phyloP scores from a whole-genome alignment of 768 basidiomycete genomes.

The Tulasnella sp. region DNA sequence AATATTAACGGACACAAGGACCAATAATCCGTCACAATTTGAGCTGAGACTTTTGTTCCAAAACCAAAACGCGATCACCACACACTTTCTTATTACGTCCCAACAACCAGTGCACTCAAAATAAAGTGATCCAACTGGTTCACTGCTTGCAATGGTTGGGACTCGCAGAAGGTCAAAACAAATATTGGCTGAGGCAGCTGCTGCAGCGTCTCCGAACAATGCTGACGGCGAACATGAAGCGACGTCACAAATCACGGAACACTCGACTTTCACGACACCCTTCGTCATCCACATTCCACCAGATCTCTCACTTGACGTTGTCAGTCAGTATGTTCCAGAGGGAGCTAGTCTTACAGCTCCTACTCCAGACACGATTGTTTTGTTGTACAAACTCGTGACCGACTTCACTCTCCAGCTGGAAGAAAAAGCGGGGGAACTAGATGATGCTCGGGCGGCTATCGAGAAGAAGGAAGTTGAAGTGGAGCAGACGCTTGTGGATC shows the following conservation, averaged over 20 bases:
- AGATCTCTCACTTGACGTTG: conserved; percentile 4
- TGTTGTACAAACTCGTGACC: conserved; percentile 49
- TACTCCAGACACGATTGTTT: conserved; percentile 44
- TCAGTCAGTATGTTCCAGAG: conserved; percentile 2
- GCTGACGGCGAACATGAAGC: background rate
- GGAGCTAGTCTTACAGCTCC: conserved; percentile 37
- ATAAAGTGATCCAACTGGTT: too few species aligned
- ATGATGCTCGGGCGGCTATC: conserved; percentile 52
- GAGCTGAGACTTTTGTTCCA: too few species aligned
- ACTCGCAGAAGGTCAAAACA: background rate
- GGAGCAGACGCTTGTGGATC: conserved; percentile 72
- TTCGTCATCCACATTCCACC: conserved; percentile 5
- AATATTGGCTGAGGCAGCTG: background rate
- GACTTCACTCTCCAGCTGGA: conserved; percentile 46
- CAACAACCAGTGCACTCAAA: too few species aligned
- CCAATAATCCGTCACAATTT: too few species aligned
- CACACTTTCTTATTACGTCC: too few species aligned
- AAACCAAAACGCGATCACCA: too few species aligned
- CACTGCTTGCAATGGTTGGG: too few species aligned
- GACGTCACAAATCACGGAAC: too few species aligned
- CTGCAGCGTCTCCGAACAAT: background rate
- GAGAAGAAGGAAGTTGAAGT: conserved; percentile 70
- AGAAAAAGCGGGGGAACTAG: conserved; percentile 45
- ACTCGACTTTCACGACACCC: too few species aligned
- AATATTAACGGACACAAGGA: too few species aligned